Conservation (phyloP, 208 protist species). For the Crithidia mellificae region DNA sequence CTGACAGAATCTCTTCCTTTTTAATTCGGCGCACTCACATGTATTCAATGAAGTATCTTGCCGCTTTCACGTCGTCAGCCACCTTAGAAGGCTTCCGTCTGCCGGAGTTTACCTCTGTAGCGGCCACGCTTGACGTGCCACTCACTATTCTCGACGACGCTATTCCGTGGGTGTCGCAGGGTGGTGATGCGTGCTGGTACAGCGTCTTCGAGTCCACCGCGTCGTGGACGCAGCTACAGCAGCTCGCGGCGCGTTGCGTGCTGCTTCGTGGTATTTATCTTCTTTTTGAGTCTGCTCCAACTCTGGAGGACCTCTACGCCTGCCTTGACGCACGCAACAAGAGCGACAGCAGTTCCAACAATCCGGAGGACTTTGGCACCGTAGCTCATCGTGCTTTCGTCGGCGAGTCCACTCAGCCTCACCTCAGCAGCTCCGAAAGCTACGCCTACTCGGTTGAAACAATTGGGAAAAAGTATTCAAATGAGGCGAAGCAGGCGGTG, state of each 20-base stretch:
- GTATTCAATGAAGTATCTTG: slow-evolving; percentile 80
- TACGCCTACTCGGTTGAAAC: slow-evolving; percentile 73
- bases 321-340: slow-evolving; percentile 16
- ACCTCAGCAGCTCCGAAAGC: slow-evolving; percentile 24
- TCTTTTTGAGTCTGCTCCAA: slow-evolving; percentile 50
- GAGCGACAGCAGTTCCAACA: not conserved
- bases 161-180: slow-evolving; percentile 32
- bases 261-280: slow-evolving; percentile 53
- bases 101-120: slow-evolving; percentile 54
- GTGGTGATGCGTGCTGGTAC: slow-evolving; percentile 34
- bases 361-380: not conserved
- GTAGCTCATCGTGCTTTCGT: slow-evolving; percentile 22
- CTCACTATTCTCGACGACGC: slow-evolving; percentile 33
- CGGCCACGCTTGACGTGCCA: slow-evolving; percentile 37
- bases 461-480: slow-evolving; percentile 67
- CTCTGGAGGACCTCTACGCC: slow-evolving; percentile 49
- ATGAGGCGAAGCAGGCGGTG: slow-evolving; percentile 51
- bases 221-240: slow-evolving; percentile 12
- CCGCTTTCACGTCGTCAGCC: slow-evolving; percentile 68
- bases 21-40: no score
- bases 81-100: slow-evolving; percentile 57
- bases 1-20: no score
- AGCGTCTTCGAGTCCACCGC: slow-evolving; percentile 45
- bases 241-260: slow-evolving; percentile 44
- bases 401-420: slow-evolving; percentile 36